These are phyloP conservation scores for Coelastrella sp. DNA, from an alignment of 139 green algal genomes.

Conservation along the genomic window DNA sequence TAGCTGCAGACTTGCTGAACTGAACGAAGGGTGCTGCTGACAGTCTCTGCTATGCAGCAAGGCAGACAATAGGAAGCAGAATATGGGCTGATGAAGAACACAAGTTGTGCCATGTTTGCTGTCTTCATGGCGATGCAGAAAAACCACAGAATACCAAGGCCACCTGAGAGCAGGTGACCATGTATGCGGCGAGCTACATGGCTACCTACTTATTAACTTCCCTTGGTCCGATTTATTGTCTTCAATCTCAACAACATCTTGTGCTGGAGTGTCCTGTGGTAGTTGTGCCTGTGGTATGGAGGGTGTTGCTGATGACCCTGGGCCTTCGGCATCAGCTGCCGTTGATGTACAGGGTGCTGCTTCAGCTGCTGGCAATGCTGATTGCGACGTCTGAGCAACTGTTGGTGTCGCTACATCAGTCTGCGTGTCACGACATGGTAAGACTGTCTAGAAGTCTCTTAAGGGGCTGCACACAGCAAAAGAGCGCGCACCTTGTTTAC, in stretches of 20 bases:
- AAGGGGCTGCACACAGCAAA: conserved; percentile 1
- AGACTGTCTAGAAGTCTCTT: background rate
- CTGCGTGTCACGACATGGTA: background rate
- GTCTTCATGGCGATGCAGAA: no score
- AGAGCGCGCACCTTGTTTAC: conserved; percentile 6
- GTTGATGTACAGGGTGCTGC: conserved; percentile 6
- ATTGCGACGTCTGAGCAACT: background rate
- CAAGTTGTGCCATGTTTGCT: no score
- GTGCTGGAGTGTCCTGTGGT: background rate
- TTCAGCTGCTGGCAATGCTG: conserved; percentile 10
- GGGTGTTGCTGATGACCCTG: conserved; percentile 18
- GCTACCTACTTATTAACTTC: conserved; percentile 63
- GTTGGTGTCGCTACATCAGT: background rate
- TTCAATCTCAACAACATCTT: no score
- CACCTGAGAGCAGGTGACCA: no score
- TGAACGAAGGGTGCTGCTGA: no score
- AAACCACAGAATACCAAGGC: no score
- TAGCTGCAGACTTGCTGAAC: no score
- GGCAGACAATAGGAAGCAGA: background rate
- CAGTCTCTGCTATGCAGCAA: no score
- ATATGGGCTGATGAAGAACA: no score
- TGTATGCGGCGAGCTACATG: no score
- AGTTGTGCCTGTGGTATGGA: background rate
- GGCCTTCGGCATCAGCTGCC: background rate
- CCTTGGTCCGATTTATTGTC: conserved; percentile 47